Conservation (phyloP, 2,329 filamentous ascomycete genomes). For the Penicillium sp. region DNA sequence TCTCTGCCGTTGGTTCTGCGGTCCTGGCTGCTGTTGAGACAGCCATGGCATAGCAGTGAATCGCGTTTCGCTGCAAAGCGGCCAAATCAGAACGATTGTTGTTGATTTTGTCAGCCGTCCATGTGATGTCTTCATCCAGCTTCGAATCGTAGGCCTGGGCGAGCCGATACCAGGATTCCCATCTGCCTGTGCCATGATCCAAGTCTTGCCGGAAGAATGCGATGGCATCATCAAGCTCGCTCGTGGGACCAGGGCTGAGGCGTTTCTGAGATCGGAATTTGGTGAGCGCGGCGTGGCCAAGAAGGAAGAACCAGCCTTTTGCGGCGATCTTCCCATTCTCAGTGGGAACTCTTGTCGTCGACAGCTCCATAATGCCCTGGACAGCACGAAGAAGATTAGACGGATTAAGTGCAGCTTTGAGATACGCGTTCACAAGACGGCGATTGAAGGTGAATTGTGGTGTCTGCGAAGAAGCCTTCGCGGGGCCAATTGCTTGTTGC, state of each 20-base stretch:
- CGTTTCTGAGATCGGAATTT: slow-evolving; percentile 80
- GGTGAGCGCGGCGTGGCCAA: slow-evolving; percentile 81
- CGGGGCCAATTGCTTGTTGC: slow-evolving; percentile 73
- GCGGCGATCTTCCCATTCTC: slow-evolving; percentile 68
- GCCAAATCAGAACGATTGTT: slow-evolving; percentile 72
- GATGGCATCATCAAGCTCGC: slow-evolving; percentile 77
- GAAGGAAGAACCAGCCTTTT: slow-evolving; percentile 86
- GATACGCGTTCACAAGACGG: slow-evolving; percentile 72
- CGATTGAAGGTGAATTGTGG: slow-evolving; percentile 83
- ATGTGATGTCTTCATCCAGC: slow-evolving; percentile 79
- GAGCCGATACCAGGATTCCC: slow-evolving; percentile 87
- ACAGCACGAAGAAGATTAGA: slow-evolving; percentile 75
- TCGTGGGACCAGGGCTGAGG: slow-evolving; percentile 71
- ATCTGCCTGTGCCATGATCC: slow-evolving; percentile 74
- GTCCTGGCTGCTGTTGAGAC: slow-evolving; percentile 58
- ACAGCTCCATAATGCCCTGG: slow-evolving; percentile 69
- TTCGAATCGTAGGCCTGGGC: slow-evolving; percentile 86
- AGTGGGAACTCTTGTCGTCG: slow-evolving; percentile 65
- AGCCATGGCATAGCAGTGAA: slow-evolving; percentile 76
- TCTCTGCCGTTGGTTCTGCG: slow-evolving; percentile 53
- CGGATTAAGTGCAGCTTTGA: slow-evolving; percentile 81
- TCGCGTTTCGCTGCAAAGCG: slow-evolving; percentile 71
- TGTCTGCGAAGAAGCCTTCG: slow-evolving; percentile 72
- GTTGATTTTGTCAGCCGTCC: slow-evolving; percentile 89
- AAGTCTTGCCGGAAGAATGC: slow-evolving; percentile 77